These are phyloP conservation scores for Aureobasidium sp. DNA, from an alignment of 2,329 filamentous ascomycete species.

Conservation along the genomic window DNA sequence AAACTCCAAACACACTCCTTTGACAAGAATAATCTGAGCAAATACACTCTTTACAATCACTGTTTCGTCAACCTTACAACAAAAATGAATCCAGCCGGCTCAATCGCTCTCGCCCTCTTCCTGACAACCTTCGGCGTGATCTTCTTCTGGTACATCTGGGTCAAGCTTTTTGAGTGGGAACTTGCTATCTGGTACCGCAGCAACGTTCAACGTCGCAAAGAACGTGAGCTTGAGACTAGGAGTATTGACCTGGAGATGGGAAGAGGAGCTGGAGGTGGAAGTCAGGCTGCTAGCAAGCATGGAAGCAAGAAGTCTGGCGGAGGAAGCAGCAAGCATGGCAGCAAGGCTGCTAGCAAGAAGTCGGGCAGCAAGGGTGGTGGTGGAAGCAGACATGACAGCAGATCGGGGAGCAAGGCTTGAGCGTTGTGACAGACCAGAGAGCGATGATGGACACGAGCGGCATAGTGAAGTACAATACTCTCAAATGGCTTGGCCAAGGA, in stretches of 20 bases:
- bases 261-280: not conserved
- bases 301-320: not conserved
- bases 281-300: not conserved
- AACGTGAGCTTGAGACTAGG: not conserved
- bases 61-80: not conserved
- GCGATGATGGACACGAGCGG: not conserved
- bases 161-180: conserved; percentile 1
- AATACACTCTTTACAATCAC: not conserved
- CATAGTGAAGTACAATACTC: not conserved
- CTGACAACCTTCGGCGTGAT: not conserved
- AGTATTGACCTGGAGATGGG: not conserved
- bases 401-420: not conserved
- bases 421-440: not conserved
- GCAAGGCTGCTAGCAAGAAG: not conserved
- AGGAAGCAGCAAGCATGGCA: not conserved
- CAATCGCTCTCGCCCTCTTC: not conserved
- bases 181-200: not conserved
- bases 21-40: not conserved
- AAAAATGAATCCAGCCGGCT: not conserved
- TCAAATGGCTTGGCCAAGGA: not conserved
- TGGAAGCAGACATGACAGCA: not conserved
- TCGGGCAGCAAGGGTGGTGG: not conserved
- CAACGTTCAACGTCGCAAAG: not conserved
- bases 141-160: conserved; percentile 8
- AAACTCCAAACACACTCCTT: not conserved